Evolutionary conservation across 2,329 filamentous ascomycete species (phyloP).

Genomic region (Xylariales sp.): DNA sequence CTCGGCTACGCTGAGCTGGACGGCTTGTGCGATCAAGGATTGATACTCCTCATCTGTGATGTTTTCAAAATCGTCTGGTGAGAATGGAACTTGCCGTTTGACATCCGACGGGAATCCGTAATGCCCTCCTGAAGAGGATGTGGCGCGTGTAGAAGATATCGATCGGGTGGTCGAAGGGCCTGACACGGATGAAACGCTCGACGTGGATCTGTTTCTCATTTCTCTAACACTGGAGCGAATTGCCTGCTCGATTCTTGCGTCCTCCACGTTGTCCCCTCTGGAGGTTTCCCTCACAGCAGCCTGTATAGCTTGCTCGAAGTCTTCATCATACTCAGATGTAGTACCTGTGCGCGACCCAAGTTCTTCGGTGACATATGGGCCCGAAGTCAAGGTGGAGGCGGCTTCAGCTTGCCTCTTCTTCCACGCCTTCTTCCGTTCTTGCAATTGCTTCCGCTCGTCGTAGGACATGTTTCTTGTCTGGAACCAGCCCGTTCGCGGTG

Average conservation of each 20-base stretch:
- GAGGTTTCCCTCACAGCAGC: slow-evolving; percentile 67
- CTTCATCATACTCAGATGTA: no score
- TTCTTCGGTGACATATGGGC: slow-evolving; percentile 14
- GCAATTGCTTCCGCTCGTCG: slow-evolving; percentile 47
- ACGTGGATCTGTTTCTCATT: slow-evolving; percentile 28
- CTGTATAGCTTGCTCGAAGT: slow-evolving; percentile 68
- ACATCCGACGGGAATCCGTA: slow-evolving; percentile 19
- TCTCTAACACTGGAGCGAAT: slow-evolving; percentile 68
- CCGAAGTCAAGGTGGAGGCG: slow-evolving; percentile 13
- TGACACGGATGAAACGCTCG: slow-evolving; percentile 11
- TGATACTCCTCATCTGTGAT: slow-evolving; percentile 57
- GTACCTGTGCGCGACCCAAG: no score
- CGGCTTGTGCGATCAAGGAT: slow-evolving; percentile 49
- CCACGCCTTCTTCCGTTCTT: slow-evolving; percentile 42
- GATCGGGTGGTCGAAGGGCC: background rate
- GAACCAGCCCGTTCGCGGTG: slow-evolving; percentile 41
- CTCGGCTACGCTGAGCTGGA: slow-evolving; percentile 44
- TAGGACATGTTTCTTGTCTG: slow-evolving; percentile 43
- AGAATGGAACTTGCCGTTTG: slow-evolving; percentile 16
- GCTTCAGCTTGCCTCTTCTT: slow-evolving; percentile 28
- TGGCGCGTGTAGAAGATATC: background rate
- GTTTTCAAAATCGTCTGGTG: slow-evolving; percentile 32
- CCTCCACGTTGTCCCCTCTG: slow-evolving; percentile 63
- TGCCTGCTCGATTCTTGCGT: slow-evolving; percentile 65
- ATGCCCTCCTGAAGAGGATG: slow-evolving; percentile 1